These are phyloP conservation scores for Sclerotinia spermophila DNA, from an alignment of 2,329 filamentous ascomycete genomes.

Conservation along the genomic window DNA sequence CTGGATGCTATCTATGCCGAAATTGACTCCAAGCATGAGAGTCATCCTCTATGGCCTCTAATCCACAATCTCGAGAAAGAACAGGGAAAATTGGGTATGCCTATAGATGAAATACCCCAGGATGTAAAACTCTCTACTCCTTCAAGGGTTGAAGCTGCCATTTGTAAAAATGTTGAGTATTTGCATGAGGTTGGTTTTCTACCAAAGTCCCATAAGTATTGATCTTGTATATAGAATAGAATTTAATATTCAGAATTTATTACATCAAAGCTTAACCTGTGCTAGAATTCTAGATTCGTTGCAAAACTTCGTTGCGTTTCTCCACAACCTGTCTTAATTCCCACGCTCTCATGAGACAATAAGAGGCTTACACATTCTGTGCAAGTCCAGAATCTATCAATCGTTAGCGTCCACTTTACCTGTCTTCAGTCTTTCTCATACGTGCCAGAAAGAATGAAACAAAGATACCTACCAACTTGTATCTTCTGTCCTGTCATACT, in stretches of 20 bases:
- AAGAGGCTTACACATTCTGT: slow-evolving; percentile 1
- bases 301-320: neutral
- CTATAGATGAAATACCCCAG: slow-evolving; percentile 1
- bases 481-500: slow-evolving; percentile 38
- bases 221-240: neutral
- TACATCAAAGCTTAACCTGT: neutral
- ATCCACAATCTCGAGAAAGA: slow-evolving; percentile 25
- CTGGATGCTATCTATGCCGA: neutral
- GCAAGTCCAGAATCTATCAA: slow-evolving; percentile 11
- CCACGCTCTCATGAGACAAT: neutral
- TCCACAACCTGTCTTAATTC: neutral
- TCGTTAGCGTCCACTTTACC: neutral
- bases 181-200: slow-evolving; percentile 11
- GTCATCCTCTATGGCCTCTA: slow-evolving; percentile 8
- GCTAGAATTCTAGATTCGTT: neutral
- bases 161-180: slow-evolving; percentile 15
- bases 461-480: slow-evolving; percentile 32
- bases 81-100: slow-evolving; percentile 14
- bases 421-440: neutral
- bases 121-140: neutral
- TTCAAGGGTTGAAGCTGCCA: slow-evolving; percentile 11
- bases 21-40: slow-evolving; percentile 6
- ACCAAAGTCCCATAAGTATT: slow-evolving; percentile 19
- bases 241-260: neutral
- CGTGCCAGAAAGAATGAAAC: neutral